phyloP scores from a whole-genome alignment of 176 grass and related monocot genomes.

The Oryza glaberrima region DNA sequence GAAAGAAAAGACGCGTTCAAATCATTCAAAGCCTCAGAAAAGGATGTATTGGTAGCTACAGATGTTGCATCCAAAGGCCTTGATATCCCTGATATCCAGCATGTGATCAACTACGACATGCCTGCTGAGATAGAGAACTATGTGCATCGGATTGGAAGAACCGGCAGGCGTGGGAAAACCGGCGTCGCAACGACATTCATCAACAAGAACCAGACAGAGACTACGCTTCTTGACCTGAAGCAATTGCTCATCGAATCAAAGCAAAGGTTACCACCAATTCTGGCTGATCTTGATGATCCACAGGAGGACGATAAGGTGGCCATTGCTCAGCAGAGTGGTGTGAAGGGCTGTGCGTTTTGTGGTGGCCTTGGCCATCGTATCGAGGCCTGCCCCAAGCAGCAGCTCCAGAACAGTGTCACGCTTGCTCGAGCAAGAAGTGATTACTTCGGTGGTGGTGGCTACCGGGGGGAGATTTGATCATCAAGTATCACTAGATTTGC shows the following conservation, averaged over 20 bases:
- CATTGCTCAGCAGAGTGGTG: slow-evolving; percentile 73
- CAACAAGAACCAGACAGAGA: slow-evolving; percentile 93
- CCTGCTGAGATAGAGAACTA: slow-evolving; percentile 91
- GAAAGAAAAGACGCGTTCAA: slow-evolving; percentile 80
- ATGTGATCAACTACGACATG: slow-evolving; percentile 98
- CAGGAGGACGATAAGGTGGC: slow-evolving; percentile 65
- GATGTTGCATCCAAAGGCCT: slow-evolving; percentile 96
- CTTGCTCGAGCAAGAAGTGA: slow-evolving; percentile 84
- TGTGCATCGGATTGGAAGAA: slow-evolving; percentile 92
- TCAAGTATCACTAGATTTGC: background rate
- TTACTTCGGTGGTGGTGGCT: slow-evolving; percentile 77
- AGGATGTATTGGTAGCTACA: slow-evolving; percentile 88
- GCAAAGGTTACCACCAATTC: slow-evolving; percentile 82
- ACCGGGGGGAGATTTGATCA: slow-evolving; percentile 82
- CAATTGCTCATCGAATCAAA: slow-evolving; percentile 88
- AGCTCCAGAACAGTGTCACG: slow-evolving; percentile 78
- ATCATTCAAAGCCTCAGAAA: slow-evolving; percentile 68
- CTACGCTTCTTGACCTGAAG: slow-evolving; percentile 83
- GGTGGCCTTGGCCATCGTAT: slow-evolving; percentile 92
- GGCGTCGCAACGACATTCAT: slow-evolving; percentile 96
- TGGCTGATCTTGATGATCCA: slow-evolving; percentile 77
- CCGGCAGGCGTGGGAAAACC: slow-evolving; percentile 81
- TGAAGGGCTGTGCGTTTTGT: slow-evolving; percentile 84
- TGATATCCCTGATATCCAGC: slow-evolving; percentile 95
- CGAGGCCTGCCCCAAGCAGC: slow-evolving; percentile 73